Evolutionary conservation across 768 basidiomycete genomes (phyloP).

Genomic region (Auricularia heimuer): DNA sequence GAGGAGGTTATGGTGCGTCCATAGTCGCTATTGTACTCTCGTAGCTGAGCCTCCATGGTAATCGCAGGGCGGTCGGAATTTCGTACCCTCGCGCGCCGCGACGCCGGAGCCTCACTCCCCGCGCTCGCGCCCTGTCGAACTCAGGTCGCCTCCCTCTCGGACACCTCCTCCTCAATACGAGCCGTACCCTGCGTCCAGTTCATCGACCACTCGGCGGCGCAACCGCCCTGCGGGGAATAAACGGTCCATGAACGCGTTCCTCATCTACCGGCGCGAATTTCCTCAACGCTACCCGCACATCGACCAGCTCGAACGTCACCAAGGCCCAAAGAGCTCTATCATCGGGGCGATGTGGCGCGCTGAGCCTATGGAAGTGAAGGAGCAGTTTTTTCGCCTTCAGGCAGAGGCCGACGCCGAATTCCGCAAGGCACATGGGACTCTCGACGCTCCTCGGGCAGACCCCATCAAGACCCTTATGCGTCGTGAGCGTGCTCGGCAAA

Average conservation of each 20-base stretch:
- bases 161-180: background rate
- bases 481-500: background rate
- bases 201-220: background rate
- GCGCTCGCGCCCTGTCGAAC: background rate
- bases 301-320: background rate
- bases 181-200: background rate
- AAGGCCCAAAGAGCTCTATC: background rate
- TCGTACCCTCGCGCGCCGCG: background rate
- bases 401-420: background rate
- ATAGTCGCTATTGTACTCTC: background rate
- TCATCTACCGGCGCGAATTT: background rate
- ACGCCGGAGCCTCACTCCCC: background rate
- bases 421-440: background rate
- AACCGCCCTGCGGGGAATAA: background rate
- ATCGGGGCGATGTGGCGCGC: background rate
- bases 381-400: background rate
- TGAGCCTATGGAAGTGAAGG: background rate
- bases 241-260: slow-evolving; percentile 1
- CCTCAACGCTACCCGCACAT: background rate
- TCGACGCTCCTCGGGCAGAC: background rate
- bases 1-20: background rate
- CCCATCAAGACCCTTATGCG: background rate
- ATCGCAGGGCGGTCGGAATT: background rate
- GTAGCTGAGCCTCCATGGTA: background rate
- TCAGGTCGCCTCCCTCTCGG: background rate